A percentile compares a stretch with the other conserved stretches of the same genome.
Conservation (phyloP, 106 monocot genomes). For the Ottelia alismoides region DNA sequence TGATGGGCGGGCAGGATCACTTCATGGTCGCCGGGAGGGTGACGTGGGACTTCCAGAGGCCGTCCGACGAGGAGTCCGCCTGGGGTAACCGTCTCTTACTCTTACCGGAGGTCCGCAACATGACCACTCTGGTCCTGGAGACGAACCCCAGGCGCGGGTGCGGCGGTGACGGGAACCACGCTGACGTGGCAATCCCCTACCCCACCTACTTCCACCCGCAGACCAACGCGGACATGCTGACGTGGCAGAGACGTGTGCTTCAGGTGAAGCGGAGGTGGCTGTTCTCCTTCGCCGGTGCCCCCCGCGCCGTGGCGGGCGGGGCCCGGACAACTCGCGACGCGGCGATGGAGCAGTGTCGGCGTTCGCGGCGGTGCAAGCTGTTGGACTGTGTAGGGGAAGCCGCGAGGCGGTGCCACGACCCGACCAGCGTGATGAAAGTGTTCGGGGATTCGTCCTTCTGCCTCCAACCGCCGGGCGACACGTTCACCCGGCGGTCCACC, state of each 20-base stretch:
- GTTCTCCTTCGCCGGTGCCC: slow-evolving; percentile 59
- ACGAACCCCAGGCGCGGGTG: slow-evolving; percentile 12
- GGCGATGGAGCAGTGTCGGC: slow-evolving; percentile 5
- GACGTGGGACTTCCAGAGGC: slow-evolving; percentile 30
- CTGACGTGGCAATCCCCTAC: slow-evolving; percentile 33
- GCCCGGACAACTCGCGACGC: slow-evolving; percentile 19
- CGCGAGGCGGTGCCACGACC: slow-evolving; percentile 27
- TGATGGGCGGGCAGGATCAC: slow-evolving; percentile 33
- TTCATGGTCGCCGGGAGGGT: slow-evolving; percentile 33
- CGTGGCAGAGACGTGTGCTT: slow-evolving; percentile 47
- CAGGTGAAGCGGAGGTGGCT: slow-evolving; percentile 33
- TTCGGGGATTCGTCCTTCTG: slow-evolving; percentile 45
- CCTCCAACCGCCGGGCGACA: slow-evolving; percentile 59
- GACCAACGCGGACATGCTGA: slow-evolving; percentile 22
- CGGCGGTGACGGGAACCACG: neutral
- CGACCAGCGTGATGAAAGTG: slow-evolving; percentile 27
- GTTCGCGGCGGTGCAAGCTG: neutral
- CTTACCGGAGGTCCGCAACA: slow-evolving; percentile 21
- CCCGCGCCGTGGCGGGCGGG: slow-evolving; percentile 25
- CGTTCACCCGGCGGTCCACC: slow-evolving; percentile 44
- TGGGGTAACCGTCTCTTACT: slow-evolving; percentile 29
- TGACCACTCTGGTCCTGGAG: slow-evolving; percentile 29
- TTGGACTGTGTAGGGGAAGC: slow-evolving; percentile 8
- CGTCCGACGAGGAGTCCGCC: neutral
- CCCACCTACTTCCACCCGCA: slow-evolving; percentile 69